phyloP scores from a whole-genome alignment of 2,329 filamentous ascomycete species.

The Xylaria sp. region DNA sequence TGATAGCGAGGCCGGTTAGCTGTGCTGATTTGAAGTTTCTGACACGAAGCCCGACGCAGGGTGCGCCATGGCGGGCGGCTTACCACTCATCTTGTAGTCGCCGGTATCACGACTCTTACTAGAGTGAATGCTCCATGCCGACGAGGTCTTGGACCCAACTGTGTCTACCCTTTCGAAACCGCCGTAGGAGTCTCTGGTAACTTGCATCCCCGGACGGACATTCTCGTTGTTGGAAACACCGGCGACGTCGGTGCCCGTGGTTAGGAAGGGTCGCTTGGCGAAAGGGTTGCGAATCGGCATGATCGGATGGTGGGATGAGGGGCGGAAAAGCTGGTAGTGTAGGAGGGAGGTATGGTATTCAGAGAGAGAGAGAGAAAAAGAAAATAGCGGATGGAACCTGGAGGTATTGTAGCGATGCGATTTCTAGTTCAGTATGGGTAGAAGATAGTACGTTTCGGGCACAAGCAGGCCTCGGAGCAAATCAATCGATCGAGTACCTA shows the following conservation, averaged over 20 bases:
- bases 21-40: neutral
- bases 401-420: conserved; percentile 16
- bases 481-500: too few relatives aligned
- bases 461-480: too few relatives aligned
- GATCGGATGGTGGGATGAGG: conserved; percentile 26
- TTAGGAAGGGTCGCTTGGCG: conserved; percentile 56
- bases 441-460: too few relatives aligned
- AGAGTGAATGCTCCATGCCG: conserved; percentile 66
- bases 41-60: neutral
- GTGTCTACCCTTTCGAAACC: conserved; percentile 68
- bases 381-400: neutral
- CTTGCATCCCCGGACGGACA: conserved; percentile 46
- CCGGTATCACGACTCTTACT: conserved; percentile 66
- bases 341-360: too few relatives aligned
- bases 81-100: conserved; percentile 84
- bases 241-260: conserved; percentile 46
- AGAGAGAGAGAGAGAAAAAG: too few relatives aligned
- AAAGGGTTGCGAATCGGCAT: conserved; percentile 70
- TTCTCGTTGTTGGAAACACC: conserved; percentile 58
- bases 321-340: conserved; percentile 1
- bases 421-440: conserved; percentile 5
- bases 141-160: conserved; percentile 66
- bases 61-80: conserved; percentile 46
- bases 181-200: conserved; percentile 50
- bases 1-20: conserved; percentile 47